Conservation (phyloP, 345 rosid species). For the Kandelia obovata region DNA sequence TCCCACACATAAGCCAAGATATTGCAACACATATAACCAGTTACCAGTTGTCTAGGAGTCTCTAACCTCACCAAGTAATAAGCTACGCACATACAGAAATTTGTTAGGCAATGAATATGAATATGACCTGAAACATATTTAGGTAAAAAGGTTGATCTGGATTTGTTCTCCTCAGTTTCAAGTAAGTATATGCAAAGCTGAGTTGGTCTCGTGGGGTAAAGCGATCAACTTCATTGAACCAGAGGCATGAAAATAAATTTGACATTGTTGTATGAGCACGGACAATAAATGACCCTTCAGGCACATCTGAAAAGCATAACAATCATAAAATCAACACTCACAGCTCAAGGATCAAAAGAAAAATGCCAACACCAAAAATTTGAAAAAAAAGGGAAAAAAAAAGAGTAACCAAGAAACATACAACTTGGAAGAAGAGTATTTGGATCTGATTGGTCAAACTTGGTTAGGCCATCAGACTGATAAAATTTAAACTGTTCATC, state of each 20-base stretch:
- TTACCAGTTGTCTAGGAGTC: no score
- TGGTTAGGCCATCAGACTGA: conserved; percentile 72
- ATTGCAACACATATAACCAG: no score
- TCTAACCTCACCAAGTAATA: not conserved
- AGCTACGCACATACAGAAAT: not conserved
- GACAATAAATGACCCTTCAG: conserved; percentile 91
- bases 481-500: conserved; percentile 73
- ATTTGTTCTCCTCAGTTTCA: conserved; percentile 73
- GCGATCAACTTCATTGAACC: conserved; percentile 94
- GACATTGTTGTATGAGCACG: conserved; percentile 94
- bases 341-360: conserved; percentile 3
- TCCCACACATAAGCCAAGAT: no score
- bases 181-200: conserved; percentile 90
- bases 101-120: not conserved
- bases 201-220: conserved; percentile 90
- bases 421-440: conserved; percentile 75
- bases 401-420: conserved; percentile 33
- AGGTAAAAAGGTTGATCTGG: conserved; percentile 63
- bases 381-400: not conserved
- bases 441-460: conserved; percentile 60
- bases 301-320: conserved; percentile 66
- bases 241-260: conserved; percentile 82
- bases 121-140: conserved; percentile 79
- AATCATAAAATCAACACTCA: conserved; percentile 21
- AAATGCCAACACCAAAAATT: conserved; percentile 8